Evolutionary conservation across 139 green algal genomes (phyloP).

Genomic region (Volvox reticuliferus): DNA sequence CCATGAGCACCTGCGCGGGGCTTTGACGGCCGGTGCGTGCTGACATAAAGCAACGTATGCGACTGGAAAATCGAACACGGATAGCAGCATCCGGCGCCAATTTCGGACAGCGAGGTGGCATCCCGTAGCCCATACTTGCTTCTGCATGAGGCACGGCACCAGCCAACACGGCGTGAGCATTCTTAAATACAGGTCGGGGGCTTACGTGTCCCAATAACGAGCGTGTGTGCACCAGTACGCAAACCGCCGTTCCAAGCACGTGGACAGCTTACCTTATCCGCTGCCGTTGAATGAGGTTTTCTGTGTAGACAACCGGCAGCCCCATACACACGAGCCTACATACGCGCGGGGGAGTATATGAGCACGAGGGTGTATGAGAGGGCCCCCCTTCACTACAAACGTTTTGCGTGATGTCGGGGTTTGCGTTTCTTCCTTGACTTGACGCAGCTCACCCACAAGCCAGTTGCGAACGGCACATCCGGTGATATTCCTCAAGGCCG

Average conservation of each 20-base stretch:
- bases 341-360: no score
- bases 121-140: constrained; percentile 26
- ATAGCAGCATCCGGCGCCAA: constrained; percentile 26
- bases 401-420: neutral
- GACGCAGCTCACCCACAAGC: neutral
- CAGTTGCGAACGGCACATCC: constrained; percentile 18
- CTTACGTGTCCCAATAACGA: no score
- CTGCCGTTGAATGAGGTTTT: constrained; percentile 19
- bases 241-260: neutral
- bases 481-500: neutral
- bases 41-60: constrained; percentile 5
- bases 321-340: constrained; percentile 11
- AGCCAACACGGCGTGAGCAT: no score
- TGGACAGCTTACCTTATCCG: constrained; percentile 19
- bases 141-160: neutral
- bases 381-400: neutral
- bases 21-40: neutral
- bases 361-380: no score
- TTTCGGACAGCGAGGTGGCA: neutral
- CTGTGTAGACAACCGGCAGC: neutral
- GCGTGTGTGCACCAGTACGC: neutral
- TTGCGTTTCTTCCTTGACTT: no score
- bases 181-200: no score
- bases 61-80: constrained; percentile 30
- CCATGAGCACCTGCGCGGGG: no score